Percentiles rank a stretch among this genome's conserved stretches.
phyloP scores from a whole-genome alignment of 2,329 filamentous ascomycete genomes.

The Stagonosporopsis chrysanthemi region DNA sequence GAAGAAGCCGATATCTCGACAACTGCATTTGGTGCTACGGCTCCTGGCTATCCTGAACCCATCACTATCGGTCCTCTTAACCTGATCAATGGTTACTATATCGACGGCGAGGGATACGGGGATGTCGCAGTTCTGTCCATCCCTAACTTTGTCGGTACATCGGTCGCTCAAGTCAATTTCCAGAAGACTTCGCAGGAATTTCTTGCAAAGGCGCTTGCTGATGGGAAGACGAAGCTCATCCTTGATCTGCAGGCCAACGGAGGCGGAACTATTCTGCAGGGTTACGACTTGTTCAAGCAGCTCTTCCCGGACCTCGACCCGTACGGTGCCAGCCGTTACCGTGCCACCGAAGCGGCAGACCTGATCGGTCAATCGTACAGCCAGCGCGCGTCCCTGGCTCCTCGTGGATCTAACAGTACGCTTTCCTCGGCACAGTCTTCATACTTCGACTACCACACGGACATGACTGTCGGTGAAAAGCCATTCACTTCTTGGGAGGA shows the following conservation, averaged over 20 bases:
- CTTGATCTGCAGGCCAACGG: conserved; percentile 67
- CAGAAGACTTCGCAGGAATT: conserved; percentile 53
- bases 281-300: conserved; percentile 68
- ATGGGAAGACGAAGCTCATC: conserved; percentile 66
- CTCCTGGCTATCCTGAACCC: conserved; percentile 55
- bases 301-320: conserved; percentile 60
- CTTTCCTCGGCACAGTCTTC: conserved; percentile 48
- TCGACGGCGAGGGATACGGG: conserved; percentile 52
- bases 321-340: conserved; percentile 61
- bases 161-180: conserved; percentile 39
- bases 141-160: conserved; percentile 49
- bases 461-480: conserved; percentile 58
- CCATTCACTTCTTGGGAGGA: conserved; percentile 58
- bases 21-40: conserved; percentile 17
- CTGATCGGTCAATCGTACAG: conserved; percentile 54
- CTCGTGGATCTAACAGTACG: conserved; percentile 51
- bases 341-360: conserved; percentile 57
- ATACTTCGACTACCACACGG: conserved; percentile 57
- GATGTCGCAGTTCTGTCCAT: conserved; percentile 56
- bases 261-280: conserved; percentile 66
- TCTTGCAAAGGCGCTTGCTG: conserved; percentile 53
- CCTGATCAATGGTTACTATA: conserved; percentile 56
- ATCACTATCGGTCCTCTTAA: conserved; percentile 50
- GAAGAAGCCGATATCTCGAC: conserved; percentile 15
- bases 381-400: conserved; percentile 39